A percentile compares a stretch with the other conserved stretches of the same genome.
phyloP scores from a whole-genome alignment of 345 rosid genomes.

The Microcos paniculata region DNA sequence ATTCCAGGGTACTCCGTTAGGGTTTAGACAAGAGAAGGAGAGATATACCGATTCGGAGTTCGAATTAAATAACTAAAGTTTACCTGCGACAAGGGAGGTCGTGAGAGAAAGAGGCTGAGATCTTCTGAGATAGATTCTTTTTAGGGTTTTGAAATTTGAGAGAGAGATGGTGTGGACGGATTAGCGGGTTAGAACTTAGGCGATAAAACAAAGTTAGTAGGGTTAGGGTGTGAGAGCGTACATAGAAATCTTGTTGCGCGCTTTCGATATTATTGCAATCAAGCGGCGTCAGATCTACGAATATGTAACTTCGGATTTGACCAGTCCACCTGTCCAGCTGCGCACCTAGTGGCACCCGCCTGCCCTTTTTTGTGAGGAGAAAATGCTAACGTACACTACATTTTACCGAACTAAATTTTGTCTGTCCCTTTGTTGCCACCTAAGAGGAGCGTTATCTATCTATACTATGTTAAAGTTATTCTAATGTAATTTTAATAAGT shows the following conservation, averaged over 20 bases:
- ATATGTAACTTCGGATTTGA: not conserved
- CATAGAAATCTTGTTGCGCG: not conserved
- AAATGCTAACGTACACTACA: not conserved
- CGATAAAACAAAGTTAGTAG: not conserved
- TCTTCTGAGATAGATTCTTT: not conserved
- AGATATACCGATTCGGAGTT: not conserved
- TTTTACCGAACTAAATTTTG: not conserved
- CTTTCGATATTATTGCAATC: not conserved
- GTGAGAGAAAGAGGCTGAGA: not conserved
- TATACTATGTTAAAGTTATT: no score
- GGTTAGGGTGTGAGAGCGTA: not conserved
- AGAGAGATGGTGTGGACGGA: not conserved
- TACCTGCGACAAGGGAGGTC: slow-evolving; percentile 15
- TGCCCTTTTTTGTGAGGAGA: not conserved
- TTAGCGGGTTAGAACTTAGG: not conserved
- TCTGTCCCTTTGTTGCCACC: not conserved
- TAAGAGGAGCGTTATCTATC: not conserved
- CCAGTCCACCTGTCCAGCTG: not conserved
- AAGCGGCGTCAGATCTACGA: not conserved
- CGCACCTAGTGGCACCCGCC: not conserved
- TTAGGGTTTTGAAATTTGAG: slow-evolving; percentile 21
- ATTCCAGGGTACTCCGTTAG: not conserved
- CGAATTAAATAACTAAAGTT: not conserved
- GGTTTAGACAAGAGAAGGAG: not conserved
- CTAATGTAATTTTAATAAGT: no score